These are phyloP conservation scores for Acacia confusa DNA, from an alignment of 306 rosid genomes.

Conservation along the genomic window DNA sequence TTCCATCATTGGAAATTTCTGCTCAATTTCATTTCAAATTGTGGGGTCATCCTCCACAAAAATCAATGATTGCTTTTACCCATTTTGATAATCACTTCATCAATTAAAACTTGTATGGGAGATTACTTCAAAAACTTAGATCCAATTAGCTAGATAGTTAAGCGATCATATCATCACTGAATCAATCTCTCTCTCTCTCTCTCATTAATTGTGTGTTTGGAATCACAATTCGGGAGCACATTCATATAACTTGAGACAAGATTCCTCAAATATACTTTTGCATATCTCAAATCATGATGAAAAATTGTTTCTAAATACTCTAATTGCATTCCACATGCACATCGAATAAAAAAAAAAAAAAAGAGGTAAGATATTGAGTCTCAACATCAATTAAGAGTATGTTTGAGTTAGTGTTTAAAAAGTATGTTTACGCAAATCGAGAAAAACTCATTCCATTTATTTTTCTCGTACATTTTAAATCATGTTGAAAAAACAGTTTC, in stretches of 20 bases:
- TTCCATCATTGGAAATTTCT: slow-evolving; percentile 45
- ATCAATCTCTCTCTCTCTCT: background rate
- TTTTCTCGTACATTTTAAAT: too few relatives aligned
- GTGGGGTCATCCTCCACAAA: slow-evolving; percentile 49
- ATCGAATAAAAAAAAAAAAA: background rate
- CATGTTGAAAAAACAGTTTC: too few relatives aligned
- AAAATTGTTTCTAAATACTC: too few relatives aligned
- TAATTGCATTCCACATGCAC: too few relatives aligned
- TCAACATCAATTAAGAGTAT: background rate
- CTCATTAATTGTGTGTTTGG: too few relatives aligned
- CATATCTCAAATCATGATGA: too few relatives aligned
- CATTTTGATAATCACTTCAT: slow-evolving; percentile 34
- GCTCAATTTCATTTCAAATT: slow-evolving; percentile 40
- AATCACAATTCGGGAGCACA: too few relatives aligned
- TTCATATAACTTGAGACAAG: too few relatives aligned
- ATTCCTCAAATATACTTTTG: too few relatives aligned
- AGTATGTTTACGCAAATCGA: too few relatives aligned
- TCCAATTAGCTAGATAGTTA: background rate
- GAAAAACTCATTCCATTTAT: too few relatives aligned
- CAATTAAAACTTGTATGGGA: background rate
- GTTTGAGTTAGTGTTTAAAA: too few relatives aligned
- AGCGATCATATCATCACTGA: background rate
- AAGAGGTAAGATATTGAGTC: background rate
- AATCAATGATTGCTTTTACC: slow-evolving; percentile 46
- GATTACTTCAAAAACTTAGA: background rate